A percentile compares a stretch with the other conserved stretches of the same genome.
Evolutionary conservation across 2,329 filamentous ascomycete species (phyloP).

Genomic region (Grosmannia huntii): DNA sequence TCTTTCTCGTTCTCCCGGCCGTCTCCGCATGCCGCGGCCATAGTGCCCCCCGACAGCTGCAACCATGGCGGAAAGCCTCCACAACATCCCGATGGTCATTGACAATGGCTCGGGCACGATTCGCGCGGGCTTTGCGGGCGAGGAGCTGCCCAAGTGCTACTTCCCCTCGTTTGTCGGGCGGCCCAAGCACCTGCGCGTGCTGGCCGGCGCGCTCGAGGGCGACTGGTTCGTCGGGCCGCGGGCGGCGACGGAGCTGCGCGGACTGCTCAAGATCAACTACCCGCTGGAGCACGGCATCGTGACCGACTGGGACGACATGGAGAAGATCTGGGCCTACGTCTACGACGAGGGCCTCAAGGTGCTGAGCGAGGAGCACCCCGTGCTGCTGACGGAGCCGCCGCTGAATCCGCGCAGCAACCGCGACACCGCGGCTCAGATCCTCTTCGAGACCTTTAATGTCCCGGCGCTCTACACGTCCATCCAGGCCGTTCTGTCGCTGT

Average conservation of each 20-base stretch:
- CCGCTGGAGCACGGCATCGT: conserved; percentile 96
- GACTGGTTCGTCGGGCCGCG: conserved; percentile 94
- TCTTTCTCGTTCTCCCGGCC: background rate
- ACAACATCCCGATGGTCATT: conserved; percentile 96
- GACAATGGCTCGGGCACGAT: conserved; percentile 99
- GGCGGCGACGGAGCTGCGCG: conserved; percentile 75
- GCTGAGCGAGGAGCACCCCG: conserved; percentile 95
- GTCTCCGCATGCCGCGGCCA: background rate
- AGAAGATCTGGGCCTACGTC: conserved; percentile 97
- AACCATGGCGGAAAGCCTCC: conserved; percentile 51
- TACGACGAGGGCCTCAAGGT: conserved; percentile 95
- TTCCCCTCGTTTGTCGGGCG: conserved; percentile 96
- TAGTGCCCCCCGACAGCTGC: background rate
- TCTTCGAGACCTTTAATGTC: conserved; percentile 98
- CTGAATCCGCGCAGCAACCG: conserved; percentile 92
- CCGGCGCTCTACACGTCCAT: conserved; percentile 94
- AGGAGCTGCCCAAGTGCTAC: conserved; percentile 90
- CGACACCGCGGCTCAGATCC: conserved; percentile 89
- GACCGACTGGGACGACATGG: conserved; percentile 99
- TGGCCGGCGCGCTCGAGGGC: conserved; percentile 92
- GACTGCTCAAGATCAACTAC: conserved; percentile 88
- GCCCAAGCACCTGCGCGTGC: conserved; percentile 86
- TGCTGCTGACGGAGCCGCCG: conserved; percentile 89
- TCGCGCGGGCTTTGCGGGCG: conserved; percentile 89
- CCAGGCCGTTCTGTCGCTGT: conserved; percentile 89